Conservation (phyloP, 2,329 filamentous ascomycete species). For the Pseudogymnoascus sp. region DNA sequence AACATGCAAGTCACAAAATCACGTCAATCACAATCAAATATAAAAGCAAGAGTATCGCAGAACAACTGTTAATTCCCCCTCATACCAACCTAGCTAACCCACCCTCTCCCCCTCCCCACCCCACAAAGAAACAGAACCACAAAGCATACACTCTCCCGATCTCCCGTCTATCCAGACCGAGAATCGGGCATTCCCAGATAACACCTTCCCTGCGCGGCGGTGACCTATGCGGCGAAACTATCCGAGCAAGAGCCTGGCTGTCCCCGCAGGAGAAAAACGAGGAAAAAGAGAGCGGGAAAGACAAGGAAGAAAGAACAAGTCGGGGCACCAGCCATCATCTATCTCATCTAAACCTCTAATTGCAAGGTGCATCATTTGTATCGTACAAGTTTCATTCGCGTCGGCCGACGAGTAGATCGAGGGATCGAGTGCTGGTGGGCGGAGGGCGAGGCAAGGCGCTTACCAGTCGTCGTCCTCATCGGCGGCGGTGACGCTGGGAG, state of each 20-base stretch:
- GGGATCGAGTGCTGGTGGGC: neutral
- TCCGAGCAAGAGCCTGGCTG: neutral
- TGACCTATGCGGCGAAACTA: conserved; percentile 1
- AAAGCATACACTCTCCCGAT: conserved; percentile 1
- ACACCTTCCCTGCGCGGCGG: conserved; percentile 5
- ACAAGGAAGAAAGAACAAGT: neutral
- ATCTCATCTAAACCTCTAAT: neutral
- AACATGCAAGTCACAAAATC: neutral
- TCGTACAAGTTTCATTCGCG: neutral
- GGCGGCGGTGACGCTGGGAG: neutral
- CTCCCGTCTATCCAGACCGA: conserved; percentile 6
- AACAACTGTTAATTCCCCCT: neutral
- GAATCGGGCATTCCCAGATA: conserved; percentile 5
- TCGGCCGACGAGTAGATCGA: neutral
- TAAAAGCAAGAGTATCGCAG: neutral
- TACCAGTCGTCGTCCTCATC: neutral
- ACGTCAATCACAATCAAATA: neutral
- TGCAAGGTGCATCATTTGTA: neutral
- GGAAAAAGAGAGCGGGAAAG: neutral
- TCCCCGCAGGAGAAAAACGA: neutral
- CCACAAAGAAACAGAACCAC: neutral
- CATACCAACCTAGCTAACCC: neutral
- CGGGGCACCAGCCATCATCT: neutral
- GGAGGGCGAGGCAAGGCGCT: neutral
- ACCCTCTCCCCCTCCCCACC: neutral